Conservation (phyloP, 768 basidiomycete species). For the Boletus edulis region DNA sequence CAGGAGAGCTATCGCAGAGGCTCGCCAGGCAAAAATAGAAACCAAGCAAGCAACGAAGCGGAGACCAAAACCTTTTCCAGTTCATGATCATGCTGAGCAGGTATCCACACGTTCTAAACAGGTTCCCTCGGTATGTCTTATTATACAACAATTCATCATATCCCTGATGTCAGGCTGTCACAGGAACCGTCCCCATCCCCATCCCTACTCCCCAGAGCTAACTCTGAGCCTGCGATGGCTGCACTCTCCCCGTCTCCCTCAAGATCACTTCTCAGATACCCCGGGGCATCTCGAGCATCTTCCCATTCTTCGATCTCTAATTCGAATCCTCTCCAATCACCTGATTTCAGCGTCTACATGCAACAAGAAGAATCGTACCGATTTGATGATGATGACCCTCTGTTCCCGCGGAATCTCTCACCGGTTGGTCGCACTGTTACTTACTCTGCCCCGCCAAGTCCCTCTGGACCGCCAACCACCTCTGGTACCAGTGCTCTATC, state of each 20-base stretch:
- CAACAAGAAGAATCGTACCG: slow-evolving; percentile 15
- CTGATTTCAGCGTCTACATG: slow-evolving; percentile 10
- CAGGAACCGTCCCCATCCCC: slow-evolving; percentile 9
- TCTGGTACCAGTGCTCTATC: slow-evolving; percentile 18
- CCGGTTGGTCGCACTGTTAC: background rate
- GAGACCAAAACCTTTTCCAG: slow-evolving; percentile 27
- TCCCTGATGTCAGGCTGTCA: background rate
- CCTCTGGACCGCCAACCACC: slow-evolving; percentile 14
- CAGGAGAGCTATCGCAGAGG: slow-evolving; percentile 14
- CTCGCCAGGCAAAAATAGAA: slow-evolving; percentile 10
- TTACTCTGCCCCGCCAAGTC: slow-evolving; percentile 14
- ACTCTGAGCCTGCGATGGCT: slow-evolving; percentile 12
- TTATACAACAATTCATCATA: background rate
- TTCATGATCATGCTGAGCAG: slow-evolving; percentile 3
- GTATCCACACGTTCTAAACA: background rate
- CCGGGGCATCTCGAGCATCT: slow-evolving; percentile 3
- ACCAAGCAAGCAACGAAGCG: slow-evolving; percentile 16
- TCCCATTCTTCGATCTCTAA: slow-evolving; percentile 6
- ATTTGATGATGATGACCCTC: slow-evolving; percentile 6
- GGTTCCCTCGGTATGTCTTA: slow-evolving; percentile 12
- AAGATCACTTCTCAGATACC: slow-evolving; percentile 1
- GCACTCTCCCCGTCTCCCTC: slow-evolving; percentile 1
- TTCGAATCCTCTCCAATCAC: slow-evolving; percentile 4
- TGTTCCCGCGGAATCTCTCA: slow-evolving; percentile 1
- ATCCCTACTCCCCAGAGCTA: slow-evolving; percentile 3